These are phyloP conservation scores for Epichloe aotearoae DNA, from an alignment of 2,329 filamentous ascomycete genomes.

Conservation along the genomic window DNA sequence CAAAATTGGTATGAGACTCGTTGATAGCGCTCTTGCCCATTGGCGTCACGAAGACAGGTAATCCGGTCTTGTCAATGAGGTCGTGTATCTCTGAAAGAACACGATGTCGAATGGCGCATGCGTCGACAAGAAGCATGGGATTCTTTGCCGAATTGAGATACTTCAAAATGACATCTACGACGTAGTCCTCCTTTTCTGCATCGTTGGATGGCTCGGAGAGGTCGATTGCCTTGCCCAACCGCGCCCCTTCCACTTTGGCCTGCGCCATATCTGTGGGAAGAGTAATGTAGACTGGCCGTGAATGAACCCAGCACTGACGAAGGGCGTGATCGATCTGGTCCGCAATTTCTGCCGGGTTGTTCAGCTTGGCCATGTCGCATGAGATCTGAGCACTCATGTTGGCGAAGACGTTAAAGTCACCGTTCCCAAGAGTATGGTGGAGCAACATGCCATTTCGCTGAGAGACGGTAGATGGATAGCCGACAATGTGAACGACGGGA, in stretches of 20 bases:
- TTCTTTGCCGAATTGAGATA: constrained; percentile 59
- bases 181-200: constrained; percentile 60
- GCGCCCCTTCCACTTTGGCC: constrained; percentile 60
- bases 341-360: constrained; percentile 55
- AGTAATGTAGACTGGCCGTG: constrained; percentile 71
- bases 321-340: constrained; percentile 67
- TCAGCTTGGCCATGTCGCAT: constrained; percentile 56
- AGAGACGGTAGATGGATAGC: constrained; percentile 34
- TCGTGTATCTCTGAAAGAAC: constrained; percentile 60
- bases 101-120: constrained; percentile 66
- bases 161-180: constrained; percentile 66
- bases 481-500: constrained; percentile 57
- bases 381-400: constrained; percentile 65
- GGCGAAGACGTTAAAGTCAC: constrained; percentile 72
- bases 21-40: constrained; percentile 82
- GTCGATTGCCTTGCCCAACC: constrained; percentile 58
- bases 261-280: constrained; percentile 71
- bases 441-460: constrained; percentile 35
- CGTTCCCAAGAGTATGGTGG: constrained; percentile 62
- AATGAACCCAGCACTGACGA: constrained; percentile 58
- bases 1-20: constrained; percentile 62
- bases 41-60: constrained; percentile 77
- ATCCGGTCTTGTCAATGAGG: constrained; percentile 56
- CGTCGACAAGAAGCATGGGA: constrained; percentile 71
- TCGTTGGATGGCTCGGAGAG: constrained; percentile 53